Percentiles rank a stretch among this genome's conserved stretches.
phyloP scores from a whole-genome alignment of 2,329 filamentous ascomycete genomes.

The Alternaria triticimaculans region DNA sequence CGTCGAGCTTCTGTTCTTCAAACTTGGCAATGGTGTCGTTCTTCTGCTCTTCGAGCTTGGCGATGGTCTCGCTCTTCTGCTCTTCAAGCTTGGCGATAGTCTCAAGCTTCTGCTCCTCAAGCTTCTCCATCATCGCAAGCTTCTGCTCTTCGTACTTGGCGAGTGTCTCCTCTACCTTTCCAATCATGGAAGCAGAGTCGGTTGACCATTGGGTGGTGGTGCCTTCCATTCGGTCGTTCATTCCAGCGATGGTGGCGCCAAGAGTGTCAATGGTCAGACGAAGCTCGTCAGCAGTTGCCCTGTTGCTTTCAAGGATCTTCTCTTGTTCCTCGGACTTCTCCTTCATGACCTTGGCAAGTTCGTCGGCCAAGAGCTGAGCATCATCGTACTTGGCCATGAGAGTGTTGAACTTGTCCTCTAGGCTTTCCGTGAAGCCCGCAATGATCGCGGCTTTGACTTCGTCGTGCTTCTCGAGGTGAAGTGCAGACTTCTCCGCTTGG shows the following conservation, averaged over 20 bases:
- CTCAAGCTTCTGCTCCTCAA: conserved; percentile 72
- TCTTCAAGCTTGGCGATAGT: conserved; percentile 74
- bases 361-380: conserved; percentile 75
- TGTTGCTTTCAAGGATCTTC: conserved; percentile 75
- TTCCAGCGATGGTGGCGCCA: conserved; percentile 63
- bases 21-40: conserved; percentile 70
- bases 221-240: conserved; percentile 71
- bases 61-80: conserved; percentile 71
- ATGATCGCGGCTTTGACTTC: conserved; percentile 64
- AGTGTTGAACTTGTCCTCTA: conserved; percentile 80
- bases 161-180: conserved; percentile 79
- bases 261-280: conserved; percentile 86
- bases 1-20: conserved; percentile 77
- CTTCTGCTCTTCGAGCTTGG: conserved; percentile 78
- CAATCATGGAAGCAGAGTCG: conserved; percentile 86
- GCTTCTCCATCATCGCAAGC: conserved; percentile 72
- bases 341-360: conserved; percentile 75
- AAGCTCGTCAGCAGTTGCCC: conserved; percentile 83
- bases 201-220: conserved; percentile 86
- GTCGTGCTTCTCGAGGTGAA: conserved; percentile 65
- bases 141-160: conserved; percentile 79
- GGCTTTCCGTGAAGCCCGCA: conserved; percentile 61
- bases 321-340: conserved; percentile 76
- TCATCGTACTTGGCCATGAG: conserved; percentile 89
- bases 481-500: conserved; percentile 66